phyloP scores from a whole-genome alignment of 805 yeast species.

The Kodamaea hsintzibuensis region DNA sequence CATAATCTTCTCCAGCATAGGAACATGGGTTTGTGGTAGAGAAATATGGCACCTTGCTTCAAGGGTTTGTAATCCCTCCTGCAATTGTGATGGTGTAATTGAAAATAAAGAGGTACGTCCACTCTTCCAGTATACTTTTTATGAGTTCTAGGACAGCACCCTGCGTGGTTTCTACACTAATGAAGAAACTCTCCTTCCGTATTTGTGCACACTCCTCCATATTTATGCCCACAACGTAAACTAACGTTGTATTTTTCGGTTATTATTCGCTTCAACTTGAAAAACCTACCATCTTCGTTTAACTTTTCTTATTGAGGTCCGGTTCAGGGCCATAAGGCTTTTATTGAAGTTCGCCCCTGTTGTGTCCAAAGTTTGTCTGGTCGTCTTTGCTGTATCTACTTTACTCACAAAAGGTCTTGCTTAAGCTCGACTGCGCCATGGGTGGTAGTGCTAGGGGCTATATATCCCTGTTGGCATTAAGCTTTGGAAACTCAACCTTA shows the following conservation, averaged over 20 bases:
- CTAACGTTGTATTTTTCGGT: background rate
- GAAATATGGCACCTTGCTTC: background rate
- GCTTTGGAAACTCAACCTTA: background rate
- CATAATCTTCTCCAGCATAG: background rate
- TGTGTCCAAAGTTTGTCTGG: background rate
- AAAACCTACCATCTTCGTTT: background rate
- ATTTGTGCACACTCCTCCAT: background rate
- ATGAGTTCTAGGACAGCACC: slow-evolving; percentile 2
- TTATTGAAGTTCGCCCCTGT: background rate
- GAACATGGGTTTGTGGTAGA: background rate
- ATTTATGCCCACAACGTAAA: background rate
- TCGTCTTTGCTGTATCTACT: background rate
- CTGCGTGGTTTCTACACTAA: background rate
- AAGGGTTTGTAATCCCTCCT: background rate
- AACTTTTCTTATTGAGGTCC: background rate
- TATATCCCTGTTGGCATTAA: background rate
- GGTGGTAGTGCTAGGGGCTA: background rate
- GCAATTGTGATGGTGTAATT: slow-evolving; percentile 1
- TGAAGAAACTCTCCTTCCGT: background rate
- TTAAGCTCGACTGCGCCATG: background rate
- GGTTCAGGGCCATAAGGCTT: background rate
- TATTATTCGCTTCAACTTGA: background rate
- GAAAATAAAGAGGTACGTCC: background rate
- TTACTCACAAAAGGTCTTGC: background rate
- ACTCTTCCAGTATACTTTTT: background rate